phyloP scores from a whole-genome alignment of 352 stramenopile genomes.

The Pythium dissimile region DNA sequence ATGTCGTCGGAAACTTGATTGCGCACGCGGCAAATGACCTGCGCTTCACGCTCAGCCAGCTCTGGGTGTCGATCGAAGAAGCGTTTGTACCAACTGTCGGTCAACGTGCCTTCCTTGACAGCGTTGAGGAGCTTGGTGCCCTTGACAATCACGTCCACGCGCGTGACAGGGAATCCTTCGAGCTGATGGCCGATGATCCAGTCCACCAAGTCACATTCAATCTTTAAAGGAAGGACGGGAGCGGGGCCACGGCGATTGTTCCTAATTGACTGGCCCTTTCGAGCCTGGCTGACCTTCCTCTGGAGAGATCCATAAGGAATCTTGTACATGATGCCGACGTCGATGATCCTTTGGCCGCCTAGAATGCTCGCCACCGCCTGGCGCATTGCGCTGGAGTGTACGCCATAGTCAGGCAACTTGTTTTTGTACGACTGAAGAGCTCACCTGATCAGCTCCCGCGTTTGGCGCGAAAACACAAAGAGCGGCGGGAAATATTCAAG shows the following conservation, averaged over 20 bases:
- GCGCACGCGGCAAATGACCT: conserved; percentile 8
- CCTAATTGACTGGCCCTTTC: background rate
- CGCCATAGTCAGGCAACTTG: background rate
- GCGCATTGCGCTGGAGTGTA: background rate
- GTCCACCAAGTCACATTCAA: conserved; percentile 1
- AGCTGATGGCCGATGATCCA: conserved; percentile 6
- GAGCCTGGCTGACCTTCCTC: background rate
- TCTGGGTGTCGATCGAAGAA: conserved; percentile 15
- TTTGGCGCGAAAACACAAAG: conserved; percentile 1
- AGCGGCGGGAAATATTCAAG: conserved; percentile 2
- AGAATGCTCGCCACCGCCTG: background rate
- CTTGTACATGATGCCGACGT: conserved; percentile 1
- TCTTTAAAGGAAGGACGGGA: background rate
- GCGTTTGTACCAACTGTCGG: conserved; percentile 21
- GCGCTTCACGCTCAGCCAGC: conserved; percentile 6
- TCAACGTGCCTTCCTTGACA: background rate
- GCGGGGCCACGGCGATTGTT: conserved; percentile 4
- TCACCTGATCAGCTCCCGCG: background rate
- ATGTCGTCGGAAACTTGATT: conserved; percentile 10
- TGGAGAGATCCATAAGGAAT: conserved; percentile 2
- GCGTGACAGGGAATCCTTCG: conserved; percentile 1
- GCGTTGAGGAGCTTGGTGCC: conserved; percentile 1
- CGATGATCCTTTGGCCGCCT: background rate
- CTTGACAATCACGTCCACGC: conserved; percentile 3
- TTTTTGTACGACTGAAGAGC: background rate